Evolutionary conservation across 1,284 basidiomycete species (phyloP).

Genomic region (Cronartium quercuum): DNA sequence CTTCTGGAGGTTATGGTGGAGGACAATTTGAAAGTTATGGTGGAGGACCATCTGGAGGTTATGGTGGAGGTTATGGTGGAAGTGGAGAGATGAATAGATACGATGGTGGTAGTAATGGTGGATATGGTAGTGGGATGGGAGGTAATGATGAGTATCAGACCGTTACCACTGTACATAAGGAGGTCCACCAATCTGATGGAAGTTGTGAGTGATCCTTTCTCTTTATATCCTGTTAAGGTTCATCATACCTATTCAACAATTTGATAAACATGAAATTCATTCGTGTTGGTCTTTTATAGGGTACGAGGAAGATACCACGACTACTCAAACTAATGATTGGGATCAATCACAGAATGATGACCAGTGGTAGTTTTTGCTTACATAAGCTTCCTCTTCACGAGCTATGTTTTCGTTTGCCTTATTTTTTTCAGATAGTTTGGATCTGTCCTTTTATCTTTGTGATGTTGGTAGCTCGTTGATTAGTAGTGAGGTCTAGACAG

Average conservation of each 20-base stretch:
- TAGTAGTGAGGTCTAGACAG: no score
- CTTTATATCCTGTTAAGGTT: not conserved
- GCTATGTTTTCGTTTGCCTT: no score
- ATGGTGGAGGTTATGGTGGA: not conserved
- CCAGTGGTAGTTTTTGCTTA: no score
- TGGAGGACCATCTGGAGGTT: not conserved
- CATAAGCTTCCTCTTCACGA: no score
- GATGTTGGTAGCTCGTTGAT: no score
- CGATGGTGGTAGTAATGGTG: no score
- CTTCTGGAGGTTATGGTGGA: not conserved
- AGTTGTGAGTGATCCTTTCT: constrained; percentile 3
- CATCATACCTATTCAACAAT: not conserved
- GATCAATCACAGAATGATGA: no score
- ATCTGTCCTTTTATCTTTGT: no score
- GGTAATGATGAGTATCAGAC: not conserved
- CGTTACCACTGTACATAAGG: not conserved
- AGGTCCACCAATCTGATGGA: constrained; percentile 4
- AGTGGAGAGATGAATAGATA: no score
- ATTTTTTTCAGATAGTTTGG: no score
- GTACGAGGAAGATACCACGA: constrained; percentile 4
- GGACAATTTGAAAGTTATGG: not conserved
- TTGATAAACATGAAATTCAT: not conserved
- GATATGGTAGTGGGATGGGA: not conserved
- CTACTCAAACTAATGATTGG: not conserved
- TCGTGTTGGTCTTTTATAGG: constrained; percentile 6